These are phyloP conservation scores for Sicyos edulis DNA, from an alignment of 306 rosid genomes.

Conservation along the genomic window DNA sequence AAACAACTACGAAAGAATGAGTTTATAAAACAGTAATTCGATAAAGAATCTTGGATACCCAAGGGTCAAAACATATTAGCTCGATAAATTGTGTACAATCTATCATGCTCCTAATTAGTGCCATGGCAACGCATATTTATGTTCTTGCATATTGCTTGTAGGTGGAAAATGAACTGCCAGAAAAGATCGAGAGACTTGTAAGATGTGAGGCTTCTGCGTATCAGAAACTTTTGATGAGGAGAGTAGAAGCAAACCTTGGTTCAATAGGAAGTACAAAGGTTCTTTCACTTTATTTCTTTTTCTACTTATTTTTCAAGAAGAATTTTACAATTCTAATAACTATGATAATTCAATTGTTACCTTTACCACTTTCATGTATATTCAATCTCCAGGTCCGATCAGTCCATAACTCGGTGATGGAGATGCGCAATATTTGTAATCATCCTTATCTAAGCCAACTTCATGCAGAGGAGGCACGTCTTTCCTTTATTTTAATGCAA, in stretches of 20 bases:
- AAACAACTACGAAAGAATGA: too few relatives aligned
- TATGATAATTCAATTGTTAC: background rate
- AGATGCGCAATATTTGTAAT: slow-evolving; percentile 97
- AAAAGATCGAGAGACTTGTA: slow-evolving; percentile 91
- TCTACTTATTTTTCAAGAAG: slow-evolving; percentile 11
- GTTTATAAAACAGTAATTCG: too few relatives aligned
- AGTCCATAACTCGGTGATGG: slow-evolving; percentile 99
- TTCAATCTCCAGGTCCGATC: slow-evolving; percentile 62
- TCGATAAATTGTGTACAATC: too few relatives aligned
- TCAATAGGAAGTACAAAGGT: slow-evolving; percentile 81
- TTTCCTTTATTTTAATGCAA: slow-evolving; percentile 19
- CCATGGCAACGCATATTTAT: too few relatives aligned
- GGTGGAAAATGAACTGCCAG: slow-evolving; percentile 96
- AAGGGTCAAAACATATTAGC: too few relatives aligned
- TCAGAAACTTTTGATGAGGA: slow-evolving; percentile 95
- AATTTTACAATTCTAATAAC: background rate
- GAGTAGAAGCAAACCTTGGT: slow-evolving; percentile 98
- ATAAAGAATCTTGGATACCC: too few relatives aligned
- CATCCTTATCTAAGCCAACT: slow-evolving; percentile 99
- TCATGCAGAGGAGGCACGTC: slow-evolving; percentile 85
- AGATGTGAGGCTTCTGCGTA: slow-evolving; percentile 99
- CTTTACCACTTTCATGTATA: background rate
- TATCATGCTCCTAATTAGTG: too few relatives aligned
- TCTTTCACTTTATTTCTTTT: slow-evolving; percentile 18
- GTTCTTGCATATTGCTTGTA: slow-evolving; percentile 29